Conservation (phyloP, 129 eudicot species). For the Escallonia rubra region DNA sequence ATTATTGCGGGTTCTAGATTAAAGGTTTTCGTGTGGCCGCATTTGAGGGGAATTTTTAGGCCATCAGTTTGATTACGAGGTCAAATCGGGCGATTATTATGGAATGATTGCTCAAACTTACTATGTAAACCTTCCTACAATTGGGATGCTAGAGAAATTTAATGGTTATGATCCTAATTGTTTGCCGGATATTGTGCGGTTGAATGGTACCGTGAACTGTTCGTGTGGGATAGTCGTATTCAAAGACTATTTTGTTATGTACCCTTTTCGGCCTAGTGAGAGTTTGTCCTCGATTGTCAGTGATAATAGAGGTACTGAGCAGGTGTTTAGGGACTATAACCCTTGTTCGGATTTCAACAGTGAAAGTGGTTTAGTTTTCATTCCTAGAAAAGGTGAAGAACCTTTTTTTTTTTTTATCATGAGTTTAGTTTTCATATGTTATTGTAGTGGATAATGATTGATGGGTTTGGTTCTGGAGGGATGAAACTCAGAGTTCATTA, state of each 20-base stretch:
- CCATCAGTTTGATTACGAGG: conserved; percentile 39
- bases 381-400: conserved; percentile 59
- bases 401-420: background rate
- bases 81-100: conserved; percentile 27
- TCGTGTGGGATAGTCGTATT: conserved; percentile 59
- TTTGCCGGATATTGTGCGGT: conserved; percentile 12
- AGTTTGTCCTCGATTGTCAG: conserved; percentile 45
- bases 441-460: too few species aligned
- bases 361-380: conserved; percentile 51
- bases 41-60: conserved; percentile 33
- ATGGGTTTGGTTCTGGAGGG: too few species aligned
- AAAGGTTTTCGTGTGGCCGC: conserved; percentile 55
- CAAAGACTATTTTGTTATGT: conserved; percentile 56
- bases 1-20: conserved; percentile 25
- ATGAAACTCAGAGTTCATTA: too few species aligned
- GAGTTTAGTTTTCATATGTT: too few species aligned
- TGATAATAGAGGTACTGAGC: conserved; percentile 27
- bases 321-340: conserved; percentile 54
- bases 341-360: conserved; percentile 41
- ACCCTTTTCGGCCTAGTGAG: conserved; percentile 55
- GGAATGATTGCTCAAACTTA: conserved; percentile 19
- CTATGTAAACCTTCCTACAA: conserved; percentile 46
- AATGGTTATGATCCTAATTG: conserved; percentile 25
- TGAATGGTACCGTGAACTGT: conserved; percentile 60
- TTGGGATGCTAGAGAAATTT: conserved; percentile 34